A percentile compares a stretch with the other conserved stretches of the same genome.
Conservation (phyloP, 108 stramenopile genomes). For the Stephanodiscus triporus region DNA sequence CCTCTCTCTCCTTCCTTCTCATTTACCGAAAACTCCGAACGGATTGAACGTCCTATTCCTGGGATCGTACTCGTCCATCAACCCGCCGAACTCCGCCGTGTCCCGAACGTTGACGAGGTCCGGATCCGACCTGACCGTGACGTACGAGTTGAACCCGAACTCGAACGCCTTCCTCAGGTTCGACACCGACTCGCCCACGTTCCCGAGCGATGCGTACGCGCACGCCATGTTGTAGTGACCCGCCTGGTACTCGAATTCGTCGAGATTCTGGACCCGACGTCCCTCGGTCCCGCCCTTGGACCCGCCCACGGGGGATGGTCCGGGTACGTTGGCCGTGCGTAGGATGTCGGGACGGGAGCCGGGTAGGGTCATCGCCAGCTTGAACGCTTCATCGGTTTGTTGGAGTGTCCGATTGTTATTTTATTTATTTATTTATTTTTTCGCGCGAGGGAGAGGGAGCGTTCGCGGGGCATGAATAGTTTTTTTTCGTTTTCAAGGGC, state of each 20-base stretch:
- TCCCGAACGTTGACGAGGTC: constrained; percentile 62
- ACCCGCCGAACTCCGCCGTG: constrained; percentile 55
- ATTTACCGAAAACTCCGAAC: constrained; percentile 66
- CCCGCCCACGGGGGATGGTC: constrained; percentile 83
- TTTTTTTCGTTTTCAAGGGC: too few species aligned
- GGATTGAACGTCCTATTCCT: constrained; percentile 62
- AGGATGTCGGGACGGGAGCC: constrained; percentile 72
- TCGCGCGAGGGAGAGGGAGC: neutral
- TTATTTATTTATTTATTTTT: neutral
- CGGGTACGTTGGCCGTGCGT: constrained; percentile 63
- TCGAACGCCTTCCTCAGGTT: constrained; percentile 72
- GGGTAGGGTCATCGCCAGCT: constrained; percentile 78
- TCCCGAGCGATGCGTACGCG: constrained; percentile 66
- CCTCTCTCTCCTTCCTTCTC: neutral
- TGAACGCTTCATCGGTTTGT: constrained; percentile 52
- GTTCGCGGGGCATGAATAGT: too few species aligned
- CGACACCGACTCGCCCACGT: constrained; percentile 59
- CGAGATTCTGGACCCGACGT: constrained; percentile 54
- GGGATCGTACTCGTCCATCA: constrained; percentile 68
- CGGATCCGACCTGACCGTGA: constrained; percentile 74
- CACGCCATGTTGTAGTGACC: constrained; percentile 89
- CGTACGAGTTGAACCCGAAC: constrained; percentile 82
- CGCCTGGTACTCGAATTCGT: constrained; percentile 85
- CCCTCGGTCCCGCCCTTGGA: constrained; percentile 65
- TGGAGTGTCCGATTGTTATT: neutral